These are phyloP conservation scores for Paraphaeosphaeria minitans DNA, from an alignment of 2,329 filamentous ascomycete genomes.

Conservation along the genomic window DNA sequence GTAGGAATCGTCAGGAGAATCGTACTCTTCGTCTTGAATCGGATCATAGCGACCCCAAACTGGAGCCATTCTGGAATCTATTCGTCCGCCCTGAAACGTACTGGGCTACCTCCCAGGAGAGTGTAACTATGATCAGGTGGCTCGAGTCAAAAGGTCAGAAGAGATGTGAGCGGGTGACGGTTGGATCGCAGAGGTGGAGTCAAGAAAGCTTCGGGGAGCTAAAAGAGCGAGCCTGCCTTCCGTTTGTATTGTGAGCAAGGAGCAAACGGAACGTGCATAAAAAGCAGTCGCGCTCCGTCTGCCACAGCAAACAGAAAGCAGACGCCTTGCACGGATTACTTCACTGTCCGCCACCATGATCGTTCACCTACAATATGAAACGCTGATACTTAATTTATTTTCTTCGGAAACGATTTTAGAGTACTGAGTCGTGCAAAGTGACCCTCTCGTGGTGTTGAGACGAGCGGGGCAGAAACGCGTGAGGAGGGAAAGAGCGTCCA, in stretches of 20 bases:
- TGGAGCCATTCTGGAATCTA: constrained; percentile 16
- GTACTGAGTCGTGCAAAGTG: neutral
- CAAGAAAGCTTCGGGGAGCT: neutral
- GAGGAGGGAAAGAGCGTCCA: constrained; percentile 10
- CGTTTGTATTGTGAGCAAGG: neutral
- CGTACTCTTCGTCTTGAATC: constrained; percentile 24
- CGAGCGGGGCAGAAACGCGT: constrained; percentile 22
- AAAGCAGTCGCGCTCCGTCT: neutral
- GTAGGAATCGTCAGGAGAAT: constrained; percentile 10
- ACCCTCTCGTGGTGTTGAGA: neutral
- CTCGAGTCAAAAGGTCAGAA: neutral
- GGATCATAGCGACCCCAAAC: constrained; percentile 24
- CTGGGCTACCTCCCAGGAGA: neutral
- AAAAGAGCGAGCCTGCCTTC: neutral
- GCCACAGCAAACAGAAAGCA: neutral
- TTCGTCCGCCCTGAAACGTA: neutral
- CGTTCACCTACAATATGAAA: neutral
- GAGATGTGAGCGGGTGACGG: neutral
- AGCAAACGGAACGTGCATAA: constrained; percentile 10
- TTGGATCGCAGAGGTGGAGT: neutral
- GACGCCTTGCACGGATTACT: neutral
- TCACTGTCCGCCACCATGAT: neutral
- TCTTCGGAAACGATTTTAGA: neutral
- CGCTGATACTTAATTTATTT: neutral
- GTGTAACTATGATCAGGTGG: neutral